Percentiles rank a stretch among this genome's conserved stretches.
These are phyloP conservation scores for Chytridium lagenaria DNA, from an alignment of 371 early-diverging fungal genomes.

Conservation along the genomic window DNA sequence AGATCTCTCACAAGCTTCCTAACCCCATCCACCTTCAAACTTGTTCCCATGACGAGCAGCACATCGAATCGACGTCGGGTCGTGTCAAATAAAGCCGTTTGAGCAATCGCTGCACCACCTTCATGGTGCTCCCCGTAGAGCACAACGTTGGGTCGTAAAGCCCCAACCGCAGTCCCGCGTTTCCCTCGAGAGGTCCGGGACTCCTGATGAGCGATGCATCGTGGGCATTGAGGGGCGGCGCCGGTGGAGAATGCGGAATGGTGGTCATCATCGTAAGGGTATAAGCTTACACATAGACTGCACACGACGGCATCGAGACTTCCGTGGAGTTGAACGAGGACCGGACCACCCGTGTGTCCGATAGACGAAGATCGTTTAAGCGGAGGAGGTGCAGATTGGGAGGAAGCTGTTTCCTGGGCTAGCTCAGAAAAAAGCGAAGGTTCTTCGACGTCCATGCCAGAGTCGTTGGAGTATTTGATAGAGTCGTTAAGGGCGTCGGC, in stretches of 20 bases:
- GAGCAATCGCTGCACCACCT: constrained; percentile 77
- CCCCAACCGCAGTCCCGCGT: constrained; percentile 78
- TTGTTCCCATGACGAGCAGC: constrained; percentile 97
- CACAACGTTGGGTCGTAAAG: constrained; percentile 93
- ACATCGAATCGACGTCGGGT: constrained; percentile 82
- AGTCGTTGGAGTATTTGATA: too few species aligned
- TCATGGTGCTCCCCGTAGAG: constrained; percentile 97
- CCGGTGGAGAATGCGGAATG: constrained; percentile 71
- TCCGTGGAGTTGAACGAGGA: constrained; percentile 95
- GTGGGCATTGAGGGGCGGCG: constrained; percentile 76
- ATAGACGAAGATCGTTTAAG: not conserved
- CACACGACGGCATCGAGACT: constrained; percentile 84
- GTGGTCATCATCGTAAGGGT: constrained; percentile 63
- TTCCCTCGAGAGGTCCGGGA: constrained; percentile 73
- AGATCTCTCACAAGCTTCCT: constrained; percentile 88
- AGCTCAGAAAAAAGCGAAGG: too few species aligned
- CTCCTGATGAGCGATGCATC: constrained; percentile 66
- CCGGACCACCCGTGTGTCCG: not conserved
- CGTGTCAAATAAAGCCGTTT: constrained; percentile 68
- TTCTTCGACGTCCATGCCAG: too few species aligned
- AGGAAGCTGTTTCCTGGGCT: not conserved
- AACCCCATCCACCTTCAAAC: constrained; percentile 94
- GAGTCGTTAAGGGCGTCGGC: too few species aligned
- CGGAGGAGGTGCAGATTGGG: not conserved
- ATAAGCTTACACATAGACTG: constrained; percentile 74